Evolutionary conservation across 1,284 basidiomycete genomes (phyloP).

Genomic region (Mycena sp.): DNA sequence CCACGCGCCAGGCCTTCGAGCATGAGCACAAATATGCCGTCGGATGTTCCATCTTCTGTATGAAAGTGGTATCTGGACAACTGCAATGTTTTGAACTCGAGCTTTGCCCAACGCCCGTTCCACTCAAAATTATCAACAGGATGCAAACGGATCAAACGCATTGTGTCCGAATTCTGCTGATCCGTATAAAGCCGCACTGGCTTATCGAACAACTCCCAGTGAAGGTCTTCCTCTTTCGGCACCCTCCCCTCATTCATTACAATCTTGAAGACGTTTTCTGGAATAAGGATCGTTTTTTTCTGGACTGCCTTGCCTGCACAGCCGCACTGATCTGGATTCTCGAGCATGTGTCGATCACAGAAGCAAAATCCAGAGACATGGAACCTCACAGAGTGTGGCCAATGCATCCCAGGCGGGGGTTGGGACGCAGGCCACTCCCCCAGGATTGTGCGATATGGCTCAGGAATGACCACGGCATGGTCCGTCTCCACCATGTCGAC

Average conservation of each 20-base stretch:
- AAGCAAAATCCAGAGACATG: slow-evolving; percentile 18
- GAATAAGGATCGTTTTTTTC: background rate
- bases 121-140: background rate
- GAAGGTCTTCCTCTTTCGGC: too few relatives aligned
- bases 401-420: slow-evolving; percentile 22
- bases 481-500: slow-evolving; percentile 9
- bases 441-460: slow-evolving; percentile 20
- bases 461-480: slow-evolving; percentile 5
- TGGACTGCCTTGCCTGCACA: slow-evolving; percentile 1
- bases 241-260: background rate
- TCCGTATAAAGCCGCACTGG: slow-evolving; percentile 2
- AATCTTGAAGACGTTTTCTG: background rate
- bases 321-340: background rate
- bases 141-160: slow-evolving; percentile 13
- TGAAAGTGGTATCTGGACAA: slow-evolving; percentile 14
- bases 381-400: slow-evolving; percentile 22
- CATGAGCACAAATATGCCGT: slow-evolving; percentile 16
- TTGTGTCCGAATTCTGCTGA: slow-evolving; percentile 13
- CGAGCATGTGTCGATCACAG: slow-evolving; percentile 3
- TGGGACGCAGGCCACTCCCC: slow-evolving; percentile 23
- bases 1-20: slow-evolving; percentile 16
- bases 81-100: background rate
- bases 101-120: background rate
- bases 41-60: background rate
- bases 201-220: slow-evolving; percentile 10